Evolutionary conservation across 1,284 basidiomycete species (phyloP), one percentile per base, ranked within the genome.

Genomic region (Apiotrichum brassicae): DNA sequence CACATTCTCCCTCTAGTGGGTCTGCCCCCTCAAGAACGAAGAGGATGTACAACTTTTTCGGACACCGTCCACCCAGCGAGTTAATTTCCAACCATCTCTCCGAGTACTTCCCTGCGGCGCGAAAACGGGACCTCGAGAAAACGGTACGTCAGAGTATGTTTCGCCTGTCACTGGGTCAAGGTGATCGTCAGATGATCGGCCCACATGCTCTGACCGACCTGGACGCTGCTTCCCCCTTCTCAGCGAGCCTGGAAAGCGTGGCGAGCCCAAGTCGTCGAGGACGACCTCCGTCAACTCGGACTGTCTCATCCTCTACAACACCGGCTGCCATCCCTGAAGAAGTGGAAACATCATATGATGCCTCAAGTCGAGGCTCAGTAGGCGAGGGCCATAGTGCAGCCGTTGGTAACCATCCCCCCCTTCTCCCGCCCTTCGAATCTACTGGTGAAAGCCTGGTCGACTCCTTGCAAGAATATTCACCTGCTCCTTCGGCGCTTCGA

Each of bases 41-140:
- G 57, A 81, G 79, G 69, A 76, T 97, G 54, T 89, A 91, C 72
- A 94, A 93, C 78, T 99, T 98, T 78, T 94, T 97, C 63, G 95
- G 94, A 11, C 94, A 97, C 65, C 86, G 95, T 39, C 95, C 95
- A 1, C 92, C 95, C 0, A 90, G 86, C 67, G 94, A 98, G 71
- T 81, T 98, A 59, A 98, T 98, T 74, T 90, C 92, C 26, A 94
- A 81, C n/a, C 92, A 98, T 68, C 73, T 98, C 37, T 84, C 87
- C 19, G 93, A 97, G 53, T 99, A 88, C 76, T 99, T 99, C 81
- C 95, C 94, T 1, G 81, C 82, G 53, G 86, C 90, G 1, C 89
- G 95, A 75, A 90, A 87, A 75, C 90, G 86, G 68, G 85, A 87
- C 37, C 76, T 95, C 46, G 81, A 87, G 63, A 84, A 89, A 50